Base-by-base conservation (phyloP, 2,329 filamentous ascomycete species). In the Calonectria ilicicola region DNA sequence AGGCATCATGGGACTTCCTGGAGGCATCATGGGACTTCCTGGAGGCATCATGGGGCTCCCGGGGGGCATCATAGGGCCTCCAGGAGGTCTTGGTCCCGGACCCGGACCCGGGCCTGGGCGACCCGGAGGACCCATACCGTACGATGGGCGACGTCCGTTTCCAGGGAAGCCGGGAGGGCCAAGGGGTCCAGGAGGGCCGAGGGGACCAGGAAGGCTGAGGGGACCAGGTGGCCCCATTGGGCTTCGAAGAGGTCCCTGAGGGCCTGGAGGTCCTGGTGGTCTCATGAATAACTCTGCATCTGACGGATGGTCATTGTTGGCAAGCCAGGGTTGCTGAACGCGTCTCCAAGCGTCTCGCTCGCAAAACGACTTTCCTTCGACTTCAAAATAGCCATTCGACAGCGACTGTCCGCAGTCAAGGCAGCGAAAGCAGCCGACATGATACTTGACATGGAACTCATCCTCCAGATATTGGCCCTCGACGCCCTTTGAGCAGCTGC, bases 391-490 rank as follows among this genome's bases (percentile, higher is more conserved):
- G 74, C 97, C 96, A 53, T 96, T 93, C 23, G 90, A 89, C 15
- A 98, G 87, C 2, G 93, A 91, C 58, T 91, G 85, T 38, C 91
- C 90, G 81, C 96, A 98, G 77, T 95, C 93, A 53, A 89, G 89
- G 81, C 97, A 98, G 62, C 92, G 93, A 85, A 99, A 95, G 84
- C 97, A 99, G 9, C 90, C 88, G 0, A 95, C 91, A 82, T 99
- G 97, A 83, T 95, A 97, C 82, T 98, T 98, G 78, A 91, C 89
- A 40, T 89, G 86, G 46, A 87, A 84, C 78, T 95, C 94, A 35
- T 97, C 97, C 82, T 98, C 95, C 44, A 98, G 88, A 79, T 98
- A 99, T 77, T 96, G 93, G 0, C 97, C 97, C 83, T 99, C 97
- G 77, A 99, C 98, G 17, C 97, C 97, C 14, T 88, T 87, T 75